These are phyloP conservation scores for Boechera divaricarpa DNA, from an alignment of 345 rosid genomes.

Conservation along the genomic window DNA sequence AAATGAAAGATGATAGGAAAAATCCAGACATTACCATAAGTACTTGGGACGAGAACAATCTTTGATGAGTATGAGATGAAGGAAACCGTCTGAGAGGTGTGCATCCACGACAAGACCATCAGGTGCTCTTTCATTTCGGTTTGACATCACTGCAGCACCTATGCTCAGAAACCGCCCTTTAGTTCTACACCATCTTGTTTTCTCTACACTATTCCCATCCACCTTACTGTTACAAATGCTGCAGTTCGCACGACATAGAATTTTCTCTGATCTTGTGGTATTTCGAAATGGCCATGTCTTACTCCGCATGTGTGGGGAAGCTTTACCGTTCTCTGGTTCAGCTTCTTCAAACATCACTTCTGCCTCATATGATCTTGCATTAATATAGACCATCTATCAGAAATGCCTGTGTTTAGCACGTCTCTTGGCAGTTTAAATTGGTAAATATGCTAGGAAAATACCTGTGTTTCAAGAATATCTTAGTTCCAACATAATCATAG, in stretches of 20 bases:
- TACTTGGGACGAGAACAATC: constrained; percentile 85
- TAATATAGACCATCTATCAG: not conserved
- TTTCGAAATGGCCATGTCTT: constrained; percentile 47
- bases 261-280: constrained; percentile 60
- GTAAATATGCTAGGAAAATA: constrained; percentile 31
- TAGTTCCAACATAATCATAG: constrained; percentile 94
- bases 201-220: constrained; percentile 42
- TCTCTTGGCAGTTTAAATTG: not conserved
- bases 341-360: constrained; percentile 74
- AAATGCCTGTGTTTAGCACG: constrained; percentile 1
- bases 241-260: constrained; percentile 73
- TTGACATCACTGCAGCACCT: constrained; percentile 90
- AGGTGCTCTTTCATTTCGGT: constrained; percentile 90
- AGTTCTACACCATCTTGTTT: constrained; percentile 63
- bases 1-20: not conserved
- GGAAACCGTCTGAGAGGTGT: constrained; percentile 90
- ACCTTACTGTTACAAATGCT: constrained; percentile 58
- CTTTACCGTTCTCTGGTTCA: constrained; percentile 53
- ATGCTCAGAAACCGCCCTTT: constrained; percentile 80
- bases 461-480: constrained; percentile 90
- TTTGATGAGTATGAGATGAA: constrained; percentile 83
- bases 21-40: constrained; percentile 64
- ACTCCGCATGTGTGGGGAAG: constrained; percentile 41
- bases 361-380: constrained; percentile 78
- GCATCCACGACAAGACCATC: constrained; percentile 98